A percentile compares a stretch with the other conserved stretches of the same genome.
Conservation (phyloP, 257 asterid genomes). For the Thymus quinquecostatus region DNA sequence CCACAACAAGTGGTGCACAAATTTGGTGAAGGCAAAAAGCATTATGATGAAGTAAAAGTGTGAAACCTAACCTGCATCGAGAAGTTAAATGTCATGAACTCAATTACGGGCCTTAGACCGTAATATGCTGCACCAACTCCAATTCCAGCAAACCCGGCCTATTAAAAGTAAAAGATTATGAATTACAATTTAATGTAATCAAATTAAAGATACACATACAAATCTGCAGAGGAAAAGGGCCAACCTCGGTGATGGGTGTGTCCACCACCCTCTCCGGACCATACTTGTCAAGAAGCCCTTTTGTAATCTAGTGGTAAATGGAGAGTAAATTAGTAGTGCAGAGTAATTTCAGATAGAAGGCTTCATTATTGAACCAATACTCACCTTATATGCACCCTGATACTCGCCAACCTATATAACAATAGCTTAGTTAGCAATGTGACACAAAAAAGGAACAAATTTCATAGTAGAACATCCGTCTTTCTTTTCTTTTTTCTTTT, state of each 20-base stretch:
- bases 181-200: slow-evolving; percentile 9
- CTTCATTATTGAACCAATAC: slow-evolving; percentile 21
- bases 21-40: slow-evolving; percentile 12
- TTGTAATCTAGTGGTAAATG: slow-evolving; percentile 53
- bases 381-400: slow-evolving; percentile 95
- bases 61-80: slow-evolving; percentile 75
- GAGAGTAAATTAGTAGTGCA: slow-evolving; percentile 9
- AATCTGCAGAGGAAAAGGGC: slow-evolving; percentile 22
- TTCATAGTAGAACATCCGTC: not conserved
- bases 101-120: slow-evolving; percentile 77
- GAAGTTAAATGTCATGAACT: slow-evolving; percentile 88
- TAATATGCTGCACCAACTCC: slow-evolving; percentile 90
- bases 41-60: not conserved
- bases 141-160: slow-evolving; percentile 93
- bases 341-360: not conserved
- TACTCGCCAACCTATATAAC: slow-evolving; percentile 79
- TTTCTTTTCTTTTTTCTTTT: not conserved
- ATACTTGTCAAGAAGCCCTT: slow-evolving; percentile 79
- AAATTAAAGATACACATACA: slow-evolving; percentile 5
- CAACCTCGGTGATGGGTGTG: slow-evolving; percentile 90
- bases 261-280: slow-evolving; percentile 87
- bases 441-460: not conserved
- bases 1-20: not conserved
- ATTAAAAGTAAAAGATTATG: slow-evolving; percentile 11
- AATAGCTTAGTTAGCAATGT: slow-evolving; percentile 25